phyloP scores from a whole-genome alignment of 2,329 filamentous ascomycete species.

The Xylaria sp. region DNA sequence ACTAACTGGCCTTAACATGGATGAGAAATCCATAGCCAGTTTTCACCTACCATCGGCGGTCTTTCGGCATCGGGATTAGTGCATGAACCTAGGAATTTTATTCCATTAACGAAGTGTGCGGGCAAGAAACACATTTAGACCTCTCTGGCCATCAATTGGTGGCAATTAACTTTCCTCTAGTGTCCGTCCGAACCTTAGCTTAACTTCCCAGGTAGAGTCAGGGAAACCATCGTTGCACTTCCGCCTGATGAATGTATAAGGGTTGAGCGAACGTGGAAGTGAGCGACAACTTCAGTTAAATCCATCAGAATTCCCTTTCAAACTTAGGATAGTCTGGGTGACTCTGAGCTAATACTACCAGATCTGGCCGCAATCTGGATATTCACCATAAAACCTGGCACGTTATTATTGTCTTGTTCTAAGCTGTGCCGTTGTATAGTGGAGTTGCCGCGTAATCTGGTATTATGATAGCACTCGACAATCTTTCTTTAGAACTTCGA shows the following conservation, averaged over 20 bases:
- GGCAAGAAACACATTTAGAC: constrained; percentile 2
- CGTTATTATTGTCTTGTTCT: not conserved
- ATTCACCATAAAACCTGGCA: not conserved
- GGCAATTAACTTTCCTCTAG: not conserved
- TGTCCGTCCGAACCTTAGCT: not conserved
- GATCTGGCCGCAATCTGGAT: constrained; percentile 2
- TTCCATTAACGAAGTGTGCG: constrained; percentile 28
- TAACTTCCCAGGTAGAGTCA: not conserved
- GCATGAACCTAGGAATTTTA: constrained; percentile 39
- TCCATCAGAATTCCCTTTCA: not conserved
- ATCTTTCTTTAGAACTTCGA: not conserved
- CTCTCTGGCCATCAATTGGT: constrained; percentile 2
- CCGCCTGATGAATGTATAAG: not conserved
- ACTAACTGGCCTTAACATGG: constrained; percentile 34
- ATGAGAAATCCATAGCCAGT: constrained; percentile 34
- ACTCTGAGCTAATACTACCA: not conserved
- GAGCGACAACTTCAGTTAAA: not conserved
- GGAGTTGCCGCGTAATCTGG: constrained; percentile 12
- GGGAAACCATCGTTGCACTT: not conserved
- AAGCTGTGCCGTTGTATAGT: not conserved
- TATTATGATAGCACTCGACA: not conserved
- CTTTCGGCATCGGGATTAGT: constrained; percentile 44
- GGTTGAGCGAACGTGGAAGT: not conserved
- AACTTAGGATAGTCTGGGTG: not conserved
- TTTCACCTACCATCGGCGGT: constrained; percentile 42